Conservation (phyloP, 2,329 filamentous ascomycete genomes). For the Trichophyton benhamiae region DNA sequence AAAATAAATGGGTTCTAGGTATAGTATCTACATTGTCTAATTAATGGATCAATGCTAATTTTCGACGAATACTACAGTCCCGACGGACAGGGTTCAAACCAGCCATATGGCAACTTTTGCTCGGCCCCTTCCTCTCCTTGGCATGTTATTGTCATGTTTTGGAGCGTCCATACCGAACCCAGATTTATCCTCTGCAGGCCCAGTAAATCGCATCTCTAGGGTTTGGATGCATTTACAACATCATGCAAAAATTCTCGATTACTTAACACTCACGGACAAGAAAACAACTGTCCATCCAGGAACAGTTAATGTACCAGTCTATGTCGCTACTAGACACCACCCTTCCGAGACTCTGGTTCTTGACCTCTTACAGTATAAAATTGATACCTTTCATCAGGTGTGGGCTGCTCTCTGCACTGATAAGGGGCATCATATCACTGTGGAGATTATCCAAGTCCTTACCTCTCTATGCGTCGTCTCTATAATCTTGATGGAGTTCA, state of each 20-base stretch:
- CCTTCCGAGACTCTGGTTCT: constrained; percentile 29
- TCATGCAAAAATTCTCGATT: constrained; percentile 35
- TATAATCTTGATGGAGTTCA: constrained; percentile 26
- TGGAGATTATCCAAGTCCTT: constrained; percentile 40
- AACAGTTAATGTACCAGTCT: constrained; percentile 12
- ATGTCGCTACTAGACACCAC: constrained; percentile 20
- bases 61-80: constrained; percentile 30
- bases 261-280: constrained; percentile 35
- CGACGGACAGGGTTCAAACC: constrained; percentile 53
- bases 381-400: constrained; percentile 33
- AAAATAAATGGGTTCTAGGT: constrained; percentile 74
- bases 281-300: background rate
- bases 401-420: constrained; percentile 34
- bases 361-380: constrained; percentile 36
- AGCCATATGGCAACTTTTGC: constrained; percentile 52
- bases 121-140: constrained; percentile 52
- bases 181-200: constrained; percentile 16
- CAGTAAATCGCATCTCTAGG: constrained; percentile 21
- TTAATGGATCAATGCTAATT: background rate
- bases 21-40: constrained; percentile 16
- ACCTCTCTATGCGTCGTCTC: constrained; percentile 37
- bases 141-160: constrained; percentile 57
- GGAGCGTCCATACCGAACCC: constrained; percentile 36
- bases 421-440: constrained; percentile 35
- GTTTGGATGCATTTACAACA: constrained; percentile 32